Conservation (phyloP, 768 basidiomycete genomes). For the Russula abietina region DNA sequence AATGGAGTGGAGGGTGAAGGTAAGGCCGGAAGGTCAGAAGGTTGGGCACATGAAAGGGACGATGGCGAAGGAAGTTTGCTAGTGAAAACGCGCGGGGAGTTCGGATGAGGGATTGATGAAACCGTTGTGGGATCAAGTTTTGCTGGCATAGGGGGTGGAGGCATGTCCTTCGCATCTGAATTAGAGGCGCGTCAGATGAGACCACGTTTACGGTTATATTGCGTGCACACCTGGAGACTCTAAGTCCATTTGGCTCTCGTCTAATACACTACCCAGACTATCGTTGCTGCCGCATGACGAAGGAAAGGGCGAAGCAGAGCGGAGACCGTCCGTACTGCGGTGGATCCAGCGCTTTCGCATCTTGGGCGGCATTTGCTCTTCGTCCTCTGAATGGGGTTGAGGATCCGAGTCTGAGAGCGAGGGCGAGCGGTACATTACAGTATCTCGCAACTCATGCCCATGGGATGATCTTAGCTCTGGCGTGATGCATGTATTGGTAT, state of each 20-base stretch:
- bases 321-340: conserved; percentile 22
- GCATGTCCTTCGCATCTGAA: conserved; percentile 40
- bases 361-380: conserved; percentile 24
- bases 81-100: conserved; percentile 18
- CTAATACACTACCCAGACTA: conserved; percentile 24
- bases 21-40: conserved; percentile 11
- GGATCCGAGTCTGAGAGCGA: conserved; percentile 22
- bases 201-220: background rate
- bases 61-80: conserved; percentile 11
- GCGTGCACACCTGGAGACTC: conserved; percentile 25
- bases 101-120: conserved; percentile 26
- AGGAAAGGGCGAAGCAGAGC: conserved; percentile 16
- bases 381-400: conserved; percentile 13
- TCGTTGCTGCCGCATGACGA: conserved; percentile 24
- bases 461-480: conserved; percentile 2
- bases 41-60: background rate
- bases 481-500: background rate
- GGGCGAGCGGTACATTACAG: conserved; percentile 19
- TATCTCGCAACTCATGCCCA: conserved; percentile 5
- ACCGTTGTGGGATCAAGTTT: conserved; percentile 38
- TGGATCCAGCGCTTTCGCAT: conserved; percentile 27
- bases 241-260: conserved; percentile 24
- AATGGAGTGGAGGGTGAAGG: conserved; percentile 36
- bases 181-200: background rate
- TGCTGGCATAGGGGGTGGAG: conserved; percentile 47